A percentile compares a stretch with the other conserved stretches of the same genome.
Evolutionary conservation across 176 grass and related monocot genomes (phyloP).

Genomic region (Cymbopogon citratus): DNA sequence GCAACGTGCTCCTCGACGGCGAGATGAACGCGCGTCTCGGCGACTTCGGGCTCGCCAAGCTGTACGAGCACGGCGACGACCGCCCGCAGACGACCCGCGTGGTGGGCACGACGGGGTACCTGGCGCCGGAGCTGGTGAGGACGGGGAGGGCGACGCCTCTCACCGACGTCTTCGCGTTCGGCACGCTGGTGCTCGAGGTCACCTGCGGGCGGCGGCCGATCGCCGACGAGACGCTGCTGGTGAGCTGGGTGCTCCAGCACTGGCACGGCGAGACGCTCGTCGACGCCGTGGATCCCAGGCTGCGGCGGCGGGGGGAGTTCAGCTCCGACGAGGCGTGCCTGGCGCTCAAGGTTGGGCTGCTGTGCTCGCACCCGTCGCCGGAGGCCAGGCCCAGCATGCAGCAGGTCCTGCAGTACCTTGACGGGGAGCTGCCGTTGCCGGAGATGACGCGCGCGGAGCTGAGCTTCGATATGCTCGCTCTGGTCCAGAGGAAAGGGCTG

Average conservation of each 20-base stretch:
- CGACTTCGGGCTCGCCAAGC: conserved; percentile 34
- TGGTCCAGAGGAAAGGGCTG: conserved; percentile 17
- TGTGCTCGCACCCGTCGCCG: conserved; percentile 43
- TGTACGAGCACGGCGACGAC: too few species aligned
- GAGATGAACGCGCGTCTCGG: conserved; percentile 49
- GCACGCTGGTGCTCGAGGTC: conserved; percentile 45
- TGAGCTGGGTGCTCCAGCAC: conserved; percentile 32
- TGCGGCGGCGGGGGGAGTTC: conserved; percentile 19
- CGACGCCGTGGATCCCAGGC: conserved; percentile 22
- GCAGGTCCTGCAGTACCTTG: conserved; percentile 35
- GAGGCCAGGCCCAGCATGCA: conserved; percentile 41
- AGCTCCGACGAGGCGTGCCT: conserved; percentile 15
- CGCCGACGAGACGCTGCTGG: neutral
- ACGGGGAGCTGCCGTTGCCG: conserved; percentile 23
- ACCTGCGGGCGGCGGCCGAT: conserved; percentile 40
- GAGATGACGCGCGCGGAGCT: conserved; percentile 8
- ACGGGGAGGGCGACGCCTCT: conserved; percentile 37
- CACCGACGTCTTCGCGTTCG: conserved; percentile 51
- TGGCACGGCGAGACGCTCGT: conserved; percentile 26
- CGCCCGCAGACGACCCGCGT: conserved; percentile 42
- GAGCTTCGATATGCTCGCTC: neutral
- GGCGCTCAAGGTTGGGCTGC: conserved; percentile 37
- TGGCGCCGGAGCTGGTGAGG: conserved; percentile 44
- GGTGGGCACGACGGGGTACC: conserved; percentile 56
- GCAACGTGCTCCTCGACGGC: conserved; percentile 49